Conservation (phyloP, 2,329 filamentous ascomycete species). For the Exophiala sideris region DNA sequence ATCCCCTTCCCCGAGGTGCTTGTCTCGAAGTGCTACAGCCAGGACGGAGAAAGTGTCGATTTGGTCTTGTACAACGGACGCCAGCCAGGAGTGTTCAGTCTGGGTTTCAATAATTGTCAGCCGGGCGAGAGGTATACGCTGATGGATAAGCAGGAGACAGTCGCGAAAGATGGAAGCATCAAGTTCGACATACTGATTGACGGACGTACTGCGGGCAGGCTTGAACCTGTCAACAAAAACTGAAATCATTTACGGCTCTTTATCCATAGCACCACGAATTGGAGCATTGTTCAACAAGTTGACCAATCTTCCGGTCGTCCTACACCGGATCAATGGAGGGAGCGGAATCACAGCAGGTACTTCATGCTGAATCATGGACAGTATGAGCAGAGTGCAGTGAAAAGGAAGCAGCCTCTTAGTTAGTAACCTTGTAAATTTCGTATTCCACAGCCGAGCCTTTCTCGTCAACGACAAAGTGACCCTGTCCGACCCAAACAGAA, state of each 20-base stretch:
- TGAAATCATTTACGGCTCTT: too few relatives aligned
- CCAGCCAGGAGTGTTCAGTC: constrained; percentile 2
- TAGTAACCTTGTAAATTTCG: constrained; percentile 11
- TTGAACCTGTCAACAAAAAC: background rate
- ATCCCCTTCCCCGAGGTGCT: constrained; percentile 17
- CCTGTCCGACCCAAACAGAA: constrained; percentile 11
- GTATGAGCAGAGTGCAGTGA: too few relatives aligned
- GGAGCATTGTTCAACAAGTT: too few relatives aligned
- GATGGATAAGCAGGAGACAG: constrained; percentile 2
- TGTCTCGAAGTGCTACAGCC: constrained; percentile 15
- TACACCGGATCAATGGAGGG: too few relatives aligned
- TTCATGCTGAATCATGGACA: too few relatives aligned
- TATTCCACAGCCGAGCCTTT: constrained; percentile 14
- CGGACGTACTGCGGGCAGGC: constrained; percentile 4
- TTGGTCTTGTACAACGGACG: constrained; percentile 13
- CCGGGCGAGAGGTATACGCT: constrained; percentile 6
- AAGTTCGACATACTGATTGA: constrained; percentile 7
- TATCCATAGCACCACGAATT: too few relatives aligned
- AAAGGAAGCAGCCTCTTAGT: background rate
- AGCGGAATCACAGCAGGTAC: too few relatives aligned
- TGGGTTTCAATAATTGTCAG: constrained; percentile 5
- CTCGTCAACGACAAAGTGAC: constrained; percentile 7
- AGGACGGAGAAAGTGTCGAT: constrained; percentile 13
- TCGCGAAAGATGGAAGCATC: constrained; percentile 3
- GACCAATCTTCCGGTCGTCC: too few relatives aligned